phyloP scores from a whole-genome alignment of 352 stramenopile species.

The Sclerospora graminicola region DNA sequence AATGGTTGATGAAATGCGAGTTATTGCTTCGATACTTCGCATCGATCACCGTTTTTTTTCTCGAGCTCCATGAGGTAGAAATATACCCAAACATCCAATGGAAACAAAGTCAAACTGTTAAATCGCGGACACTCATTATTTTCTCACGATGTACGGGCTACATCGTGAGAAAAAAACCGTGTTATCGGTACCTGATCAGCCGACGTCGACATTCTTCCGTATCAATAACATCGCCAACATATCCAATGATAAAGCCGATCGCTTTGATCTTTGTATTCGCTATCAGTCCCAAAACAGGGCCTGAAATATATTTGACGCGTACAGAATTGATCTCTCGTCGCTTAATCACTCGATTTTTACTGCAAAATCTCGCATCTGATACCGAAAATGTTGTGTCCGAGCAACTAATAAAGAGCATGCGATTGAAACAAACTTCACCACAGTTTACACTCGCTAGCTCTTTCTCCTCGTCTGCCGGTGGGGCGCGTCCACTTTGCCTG shows the following conservation, averaged over 20 bases:
- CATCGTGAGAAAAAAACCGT: constrained; percentile 44
- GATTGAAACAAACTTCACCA: constrained; percentile 70
- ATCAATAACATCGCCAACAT: constrained; percentile 90
- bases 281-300: constrained; percentile 86
- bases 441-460: constrained; percentile 26
- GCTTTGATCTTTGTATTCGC: constrained; percentile 64
- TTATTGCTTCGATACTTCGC: constrained; percentile 88
- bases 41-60: constrained; percentile 80
- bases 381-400: constrained; percentile 68
- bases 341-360: constrained; percentile 68
- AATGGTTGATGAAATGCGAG: constrained; percentile 94
- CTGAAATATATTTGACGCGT: constrained; percentile 61
- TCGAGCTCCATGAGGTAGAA: constrained; percentile 86
- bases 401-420: constrained; percentile 79
- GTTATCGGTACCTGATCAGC: constrained; percentile 41
- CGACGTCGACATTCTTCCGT: constrained; percentile 67
- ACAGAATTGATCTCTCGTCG: constrained; percentile 54
- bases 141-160: no score
- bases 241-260: constrained; percentile 89
- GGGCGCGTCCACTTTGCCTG: neutral
- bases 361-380: constrained; percentile 45
- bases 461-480: constrained; percentile 10
- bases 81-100: constrained; percentile 27
- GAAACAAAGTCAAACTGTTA: neutral
- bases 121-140: no score